These are phyloP conservation scores for Ceratonia siliqua DNA, from an alignment of 306 rosid species.

Conservation along the genomic window DNA sequence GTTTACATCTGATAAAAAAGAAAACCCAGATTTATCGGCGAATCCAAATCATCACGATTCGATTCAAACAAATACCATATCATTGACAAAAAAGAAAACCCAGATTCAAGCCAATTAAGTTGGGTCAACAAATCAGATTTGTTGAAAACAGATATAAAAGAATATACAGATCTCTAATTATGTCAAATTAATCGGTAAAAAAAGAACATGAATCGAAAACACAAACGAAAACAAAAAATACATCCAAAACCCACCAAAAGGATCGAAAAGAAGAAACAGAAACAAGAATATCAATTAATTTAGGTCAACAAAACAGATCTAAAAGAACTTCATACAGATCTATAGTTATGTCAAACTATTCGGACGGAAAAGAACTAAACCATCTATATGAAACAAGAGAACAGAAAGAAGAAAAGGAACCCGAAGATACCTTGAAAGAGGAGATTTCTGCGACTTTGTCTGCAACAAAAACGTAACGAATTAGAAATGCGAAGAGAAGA, in stretches of 20 bases:
- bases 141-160: too few relatives aligned
- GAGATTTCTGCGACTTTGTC: not conserved
- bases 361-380: not conserved
- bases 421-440: conserved; percentile 30
- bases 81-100: too few relatives aligned
- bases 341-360: not conserved
- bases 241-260: not conserved
- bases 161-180: too few relatives aligned
- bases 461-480: not conserved
- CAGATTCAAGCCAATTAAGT: too few relatives aligned
- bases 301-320: not conserved
- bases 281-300: not conserved
- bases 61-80: too few relatives aligned
- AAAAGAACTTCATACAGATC: not conserved
- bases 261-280: not conserved
- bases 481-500: not conserved
- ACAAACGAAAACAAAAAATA: too few relatives aligned
- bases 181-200: too few relatives aligned
- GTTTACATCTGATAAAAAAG: too few relatives aligned
- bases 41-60: too few relatives aligned
- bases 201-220: too few relatives aligned
- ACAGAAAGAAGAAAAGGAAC: not conserved
- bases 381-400: not conserved
- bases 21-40: too few relatives aligned
- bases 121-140: too few relatives aligned